These are phyloP conservation scores for Penicillium paxilli DNA, from an alignment of 495 filamentous ascomycete species.

Conservation along the genomic window DNA sequence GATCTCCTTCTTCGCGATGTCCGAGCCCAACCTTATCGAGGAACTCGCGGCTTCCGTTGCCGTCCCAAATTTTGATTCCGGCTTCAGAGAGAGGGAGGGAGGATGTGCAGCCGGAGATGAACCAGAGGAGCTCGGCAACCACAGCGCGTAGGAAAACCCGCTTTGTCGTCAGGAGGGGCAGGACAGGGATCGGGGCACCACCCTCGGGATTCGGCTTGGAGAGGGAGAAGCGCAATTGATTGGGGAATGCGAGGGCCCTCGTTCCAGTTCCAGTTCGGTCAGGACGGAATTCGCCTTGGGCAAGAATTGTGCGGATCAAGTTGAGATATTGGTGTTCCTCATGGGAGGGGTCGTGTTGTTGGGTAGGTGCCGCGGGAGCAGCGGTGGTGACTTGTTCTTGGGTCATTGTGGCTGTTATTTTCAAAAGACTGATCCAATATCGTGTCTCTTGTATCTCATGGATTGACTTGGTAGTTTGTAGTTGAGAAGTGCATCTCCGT, in stretches of 20 bases:
- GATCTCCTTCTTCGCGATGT: slow-evolving; percentile 79
- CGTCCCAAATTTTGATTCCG: slow-evolving; percentile 97
- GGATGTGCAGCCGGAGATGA: slow-evolving; percentile 81
- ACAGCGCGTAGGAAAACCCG: slow-evolving; percentile 92
- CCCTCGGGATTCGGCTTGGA: slow-evolving; percentile 50
- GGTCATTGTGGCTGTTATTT: slow-evolving; percentile 20
- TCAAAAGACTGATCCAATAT: not conserved
- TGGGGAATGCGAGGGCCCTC: slow-evolving; percentile 81
- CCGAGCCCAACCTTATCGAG: slow-evolving; percentile 81
- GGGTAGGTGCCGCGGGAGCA: slow-evolving; percentile 13
- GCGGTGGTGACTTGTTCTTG: slow-evolving; percentile 20
- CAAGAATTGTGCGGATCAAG: slow-evolving; percentile 73
- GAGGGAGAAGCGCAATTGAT: slow-evolving; percentile 82
- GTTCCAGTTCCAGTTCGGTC: slow-evolving; percentile 95
- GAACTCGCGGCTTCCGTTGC: slow-evolving; percentile 86
- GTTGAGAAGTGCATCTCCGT: not conserved
- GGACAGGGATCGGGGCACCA: slow-evolving; percentile 51
- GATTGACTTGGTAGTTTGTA: not conserved
- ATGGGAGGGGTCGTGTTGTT: slow-evolving; percentile 38
- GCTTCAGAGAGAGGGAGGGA: slow-evolving; percentile 68
- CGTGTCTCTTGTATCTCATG: not conserved
- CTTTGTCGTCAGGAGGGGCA: slow-evolving; percentile 95
- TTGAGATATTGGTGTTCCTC: slow-evolving; percentile 79
- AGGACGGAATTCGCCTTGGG: slow-evolving; percentile 74
- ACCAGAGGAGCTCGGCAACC: slow-evolving; percentile 94